These are phyloP conservation scores for Leishmania major DNA, from an alignment of 208 protist genomes.

Conservation along the genomic window DNA sequence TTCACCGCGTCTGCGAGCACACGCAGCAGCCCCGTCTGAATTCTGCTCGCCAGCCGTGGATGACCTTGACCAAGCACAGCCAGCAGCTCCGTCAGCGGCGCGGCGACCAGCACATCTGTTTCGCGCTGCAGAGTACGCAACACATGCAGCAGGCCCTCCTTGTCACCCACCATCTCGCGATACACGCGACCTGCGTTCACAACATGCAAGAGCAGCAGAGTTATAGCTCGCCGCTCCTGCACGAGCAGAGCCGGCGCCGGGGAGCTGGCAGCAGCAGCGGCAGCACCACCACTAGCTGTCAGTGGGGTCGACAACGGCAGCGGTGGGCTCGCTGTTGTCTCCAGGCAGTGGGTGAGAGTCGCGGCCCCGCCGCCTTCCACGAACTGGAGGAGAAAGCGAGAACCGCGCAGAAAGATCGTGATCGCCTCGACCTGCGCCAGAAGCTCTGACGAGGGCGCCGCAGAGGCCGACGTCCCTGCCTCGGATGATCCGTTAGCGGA, in stretches of 20 bases:
- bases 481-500: background rate
- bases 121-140: constrained; percentile 57
- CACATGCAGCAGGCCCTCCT: constrained; percentile 58
- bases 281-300: background rate
- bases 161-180: constrained; percentile 87
- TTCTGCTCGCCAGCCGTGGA: constrained; percentile 36
- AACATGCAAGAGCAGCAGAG: constrained; percentile 77
- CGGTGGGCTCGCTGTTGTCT: constrained; percentile 3
- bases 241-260: constrained; percentile 1
- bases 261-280: background rate
- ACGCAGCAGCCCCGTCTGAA: constrained; percentile 68
- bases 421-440: constrained; percentile 58
- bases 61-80: constrained; percentile 71
- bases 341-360: constrained; percentile 70
- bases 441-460: constrained; percentile 29
- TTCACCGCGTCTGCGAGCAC: constrained; percentile 36
- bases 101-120: constrained; percentile 41
- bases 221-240: constrained; percentile 54
- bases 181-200: constrained; percentile 87
- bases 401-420: constrained; percentile 77
- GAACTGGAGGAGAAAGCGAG: constrained; percentile 76
- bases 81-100: constrained; percentile 65
- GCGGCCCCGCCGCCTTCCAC: constrained; percentile 67
- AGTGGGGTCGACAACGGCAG: background rate
- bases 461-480: background rate